phyloP scores from a whole-genome alignment of 169 alveolate genomes.

The Eimeria acervulina region DNA sequence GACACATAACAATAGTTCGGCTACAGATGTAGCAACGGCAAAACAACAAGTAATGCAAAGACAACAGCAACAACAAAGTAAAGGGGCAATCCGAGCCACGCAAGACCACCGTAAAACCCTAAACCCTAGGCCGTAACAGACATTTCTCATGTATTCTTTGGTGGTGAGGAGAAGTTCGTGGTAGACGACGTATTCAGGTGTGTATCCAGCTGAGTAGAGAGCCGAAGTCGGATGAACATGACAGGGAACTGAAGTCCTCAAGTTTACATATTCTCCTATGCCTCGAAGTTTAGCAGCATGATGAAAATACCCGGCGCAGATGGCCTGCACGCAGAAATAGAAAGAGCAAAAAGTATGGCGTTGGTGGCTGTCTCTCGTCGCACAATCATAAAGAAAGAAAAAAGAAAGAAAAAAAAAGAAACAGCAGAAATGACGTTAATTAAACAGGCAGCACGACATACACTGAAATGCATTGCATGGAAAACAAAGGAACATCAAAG shows the following conservation, averaged over 20 bases:
- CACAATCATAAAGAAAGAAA: neutral
- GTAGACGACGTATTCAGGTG: conserved; percentile 99
- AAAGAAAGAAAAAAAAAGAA: too few species aligned
- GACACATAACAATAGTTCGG: too few species aligned
- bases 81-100: too few species aligned
- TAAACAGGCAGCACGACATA: too few species aligned
- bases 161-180: conserved; percentile 99
- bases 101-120: neutral
- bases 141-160: conserved; percentile 98
- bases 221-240: conserved; percentile 99
- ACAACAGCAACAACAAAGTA: too few species aligned
- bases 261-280: conserved; percentile 98
- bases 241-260: conserved; percentile 98
- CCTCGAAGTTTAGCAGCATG: conserved; percentile 99
- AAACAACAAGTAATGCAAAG: too few species aligned
- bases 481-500: too few species aligned
- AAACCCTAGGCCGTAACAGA: conserved; percentile 7
- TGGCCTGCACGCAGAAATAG: conserved; percentile 89
- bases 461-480: too few species aligned
- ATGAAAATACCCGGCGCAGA: conserved; percentile 99
- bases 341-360: too few species aligned
- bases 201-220: conserved; percentile 98
- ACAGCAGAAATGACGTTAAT: too few species aligned
- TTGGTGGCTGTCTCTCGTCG: too few species aligned
- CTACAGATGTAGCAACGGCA: too few species aligned